Conservation (phyloP, 2,329 filamentous ascomycete species). For the Xylariaceae sp. region DNA sequence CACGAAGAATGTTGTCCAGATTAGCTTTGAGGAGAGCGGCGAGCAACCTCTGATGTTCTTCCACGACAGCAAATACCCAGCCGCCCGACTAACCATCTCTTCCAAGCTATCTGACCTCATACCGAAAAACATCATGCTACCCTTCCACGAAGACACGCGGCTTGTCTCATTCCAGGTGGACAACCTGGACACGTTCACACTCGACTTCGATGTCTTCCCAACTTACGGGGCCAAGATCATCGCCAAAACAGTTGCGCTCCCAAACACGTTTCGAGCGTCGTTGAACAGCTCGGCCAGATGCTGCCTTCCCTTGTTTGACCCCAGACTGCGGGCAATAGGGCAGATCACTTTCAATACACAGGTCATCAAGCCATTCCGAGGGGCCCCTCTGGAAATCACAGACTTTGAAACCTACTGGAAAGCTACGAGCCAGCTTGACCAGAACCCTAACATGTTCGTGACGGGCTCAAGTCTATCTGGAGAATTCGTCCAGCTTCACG, state of each 20-base stretch:
- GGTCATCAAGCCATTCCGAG: conserved; percentile 92
- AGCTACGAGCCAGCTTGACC: conserved; percentile 86
- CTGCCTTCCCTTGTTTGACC: conserved; percentile 87
- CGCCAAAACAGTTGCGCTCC: conserved; percentile 87
- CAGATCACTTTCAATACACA: conserved; percentile 92
- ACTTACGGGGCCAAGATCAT: conserved; percentile 98
- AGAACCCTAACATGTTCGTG: conserved; percentile 78
- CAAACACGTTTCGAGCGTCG: conserved; percentile 74
- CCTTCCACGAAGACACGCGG: conserved; percentile 92
- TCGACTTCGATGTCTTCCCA: conserved; percentile 96
- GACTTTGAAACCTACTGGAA: conserved; percentile 99
- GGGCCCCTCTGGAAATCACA: conserved; percentile 89
- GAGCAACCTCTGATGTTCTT: conserved; percentile 87
- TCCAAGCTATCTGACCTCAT: conserved; percentile 95
- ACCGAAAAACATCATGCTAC: conserved; percentile 89
- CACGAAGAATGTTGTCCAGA: conserved; percentile 91
- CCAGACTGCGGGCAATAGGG: conserved; percentile 82
- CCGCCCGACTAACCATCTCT: conserved; percentile 89
- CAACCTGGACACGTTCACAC: conserved; percentile 82
- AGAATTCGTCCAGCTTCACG: conserved; percentile 87
- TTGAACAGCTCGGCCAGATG: conserved; percentile 72
- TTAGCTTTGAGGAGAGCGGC: conserved; percentile 74
- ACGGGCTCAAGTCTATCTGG: conserved; percentile 93
- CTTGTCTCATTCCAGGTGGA: conserved; percentile 95
- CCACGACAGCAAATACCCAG: conserved; percentile 93